These are phyloP conservation scores for Oehlia diaphana DNA, from an alignment of 192 early-diverging fungal genomes.

Conservation along the genomic window DNA sequence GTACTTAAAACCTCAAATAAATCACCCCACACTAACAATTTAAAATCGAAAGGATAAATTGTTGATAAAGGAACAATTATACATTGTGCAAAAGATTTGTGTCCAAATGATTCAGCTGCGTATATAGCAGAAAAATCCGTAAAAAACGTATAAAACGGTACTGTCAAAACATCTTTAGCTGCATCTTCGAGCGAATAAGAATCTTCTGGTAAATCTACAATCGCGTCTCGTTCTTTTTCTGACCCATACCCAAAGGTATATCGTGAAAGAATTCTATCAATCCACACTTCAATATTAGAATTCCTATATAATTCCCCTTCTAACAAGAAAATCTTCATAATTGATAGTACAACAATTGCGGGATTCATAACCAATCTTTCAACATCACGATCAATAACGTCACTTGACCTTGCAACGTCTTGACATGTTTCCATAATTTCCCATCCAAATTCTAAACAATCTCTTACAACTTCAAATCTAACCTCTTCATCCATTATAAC, in stretches of 20 bases:
- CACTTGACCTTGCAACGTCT: not conserved
- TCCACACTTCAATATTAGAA: not conserved
- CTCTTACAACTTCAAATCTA: not conserved
- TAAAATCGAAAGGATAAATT: constrained; percentile 16
- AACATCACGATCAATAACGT: too few relatives aligned
- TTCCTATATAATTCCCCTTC: constrained; percentile 27
- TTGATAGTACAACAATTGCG: constrained; percentile 1
- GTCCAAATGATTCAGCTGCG: constrained; percentile 20
- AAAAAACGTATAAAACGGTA: constrained; percentile 28
- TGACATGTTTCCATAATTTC: not conserved
- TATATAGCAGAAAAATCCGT: constrained; percentile 16
- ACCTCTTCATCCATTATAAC: constrained; percentile 19
- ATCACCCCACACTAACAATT: constrained; percentile 22
- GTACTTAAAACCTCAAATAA: constrained; percentile 12
- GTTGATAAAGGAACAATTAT: not conserved
- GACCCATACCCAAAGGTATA: not conserved
- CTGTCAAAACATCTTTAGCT: not conserved
- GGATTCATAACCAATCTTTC: not conserved
- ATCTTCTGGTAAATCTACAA: not conserved
- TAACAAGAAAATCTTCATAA: constrained; percentile 29
- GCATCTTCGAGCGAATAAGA: not conserved
- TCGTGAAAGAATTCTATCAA: constrained; percentile 11
- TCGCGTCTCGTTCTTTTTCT: not conserved
- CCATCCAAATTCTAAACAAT: constrained; percentile 19
- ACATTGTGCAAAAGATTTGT: constrained; percentile 21